Conservation (phyloP, 495 filamentous ascomycete genomes). For the Daldinia caldariorum region DNA sequence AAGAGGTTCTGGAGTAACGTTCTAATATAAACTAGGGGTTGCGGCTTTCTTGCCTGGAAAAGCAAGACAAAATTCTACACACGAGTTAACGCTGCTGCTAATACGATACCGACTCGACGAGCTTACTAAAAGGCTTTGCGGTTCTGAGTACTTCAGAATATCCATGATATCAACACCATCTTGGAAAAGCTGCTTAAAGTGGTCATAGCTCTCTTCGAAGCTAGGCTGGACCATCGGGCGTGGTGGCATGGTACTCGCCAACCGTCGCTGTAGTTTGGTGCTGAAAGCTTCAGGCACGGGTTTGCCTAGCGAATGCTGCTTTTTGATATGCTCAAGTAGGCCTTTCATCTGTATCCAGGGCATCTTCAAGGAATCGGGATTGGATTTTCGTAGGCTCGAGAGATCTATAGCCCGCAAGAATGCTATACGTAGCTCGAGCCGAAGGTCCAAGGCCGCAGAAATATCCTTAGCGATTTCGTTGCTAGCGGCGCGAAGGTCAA, state of each 20-base stretch:
- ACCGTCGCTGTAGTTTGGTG: conserved; percentile 83
- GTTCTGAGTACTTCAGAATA: conserved; percentile 72
- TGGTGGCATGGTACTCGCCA: conserved; percentile 93
- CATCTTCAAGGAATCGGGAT: conserved; percentile 55
- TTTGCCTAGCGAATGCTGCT: conserved; percentile 69
- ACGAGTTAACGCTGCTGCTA: conserved; percentile 5
- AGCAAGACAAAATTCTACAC: conserved; percentile 71
- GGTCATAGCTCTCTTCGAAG: conserved; percentile 73
- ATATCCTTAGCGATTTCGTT: conserved; percentile 60
- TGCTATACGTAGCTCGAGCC: conserved; percentile 70
- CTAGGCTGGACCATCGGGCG: conserved; percentile 84
- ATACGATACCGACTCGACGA: conserved; percentile 15
- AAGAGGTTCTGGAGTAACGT: conserved; percentile 81
- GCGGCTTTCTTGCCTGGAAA: conserved; percentile 80
- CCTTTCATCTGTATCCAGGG: conserved; percentile 60
- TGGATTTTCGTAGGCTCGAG: conserved; percentile 51
- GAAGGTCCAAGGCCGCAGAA: conserved; percentile 66
- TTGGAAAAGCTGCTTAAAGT: conserved; percentile 74
- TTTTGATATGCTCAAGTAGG: conserved; percentile 61
- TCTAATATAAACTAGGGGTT: conserved; percentile 85
- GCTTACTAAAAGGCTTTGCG: conserved; percentile 72
- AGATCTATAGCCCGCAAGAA: conserved; percentile 66
- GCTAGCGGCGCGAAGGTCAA: conserved; percentile 60
- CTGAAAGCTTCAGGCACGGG: conserved; percentile 83
- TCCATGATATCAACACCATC: conserved; percentile 76